phyloP scores from a whole-genome alignment of 176 grass and related monocot genomes.

The Oryza glumipatula region DNA sequence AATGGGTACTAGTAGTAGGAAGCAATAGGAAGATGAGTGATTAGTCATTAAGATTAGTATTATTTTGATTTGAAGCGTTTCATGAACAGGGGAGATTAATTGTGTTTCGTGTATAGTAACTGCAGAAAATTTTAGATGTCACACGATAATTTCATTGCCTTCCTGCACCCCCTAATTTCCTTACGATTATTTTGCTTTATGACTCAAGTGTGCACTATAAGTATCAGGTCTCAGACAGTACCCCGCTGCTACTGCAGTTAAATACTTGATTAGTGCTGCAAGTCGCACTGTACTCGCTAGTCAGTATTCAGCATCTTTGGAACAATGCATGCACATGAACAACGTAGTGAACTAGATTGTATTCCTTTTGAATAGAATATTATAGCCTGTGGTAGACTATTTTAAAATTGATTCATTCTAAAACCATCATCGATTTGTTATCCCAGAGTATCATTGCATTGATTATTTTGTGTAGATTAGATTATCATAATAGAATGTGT shows the following conservation, averaged over 20 bases:
- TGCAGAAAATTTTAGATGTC: not conserved
- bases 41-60: not conserved
- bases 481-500: slow-evolving; percentile 5
- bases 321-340: slow-evolving; percentile 36
- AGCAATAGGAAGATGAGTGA: not conserved
- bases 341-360: slow-evolving; percentile 26
- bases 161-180: not conserved
- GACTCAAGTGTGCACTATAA: not conserved
- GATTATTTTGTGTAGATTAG: not conserved
- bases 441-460: not conserved
- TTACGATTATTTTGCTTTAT: not conserved
- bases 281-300: not conserved
- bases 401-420: not conserved
- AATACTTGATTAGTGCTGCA: slow-evolving; percentile 7
- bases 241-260: not conserved
- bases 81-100: not conserved
- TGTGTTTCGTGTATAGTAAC: not conserved
- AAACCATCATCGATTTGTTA: not conserved
- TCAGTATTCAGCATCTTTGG: slow-evolving; percentile 13
- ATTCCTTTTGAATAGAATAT: not conserved
- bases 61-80: not conserved
- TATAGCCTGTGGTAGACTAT: not conserved
- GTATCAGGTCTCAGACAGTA: not conserved
- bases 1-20: not conserved
- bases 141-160: no score